Evolutionary conservation across 495 filamentous ascomycete species (phyloP).

Genomic region (Recurvomyces mirabilis): DNA sequence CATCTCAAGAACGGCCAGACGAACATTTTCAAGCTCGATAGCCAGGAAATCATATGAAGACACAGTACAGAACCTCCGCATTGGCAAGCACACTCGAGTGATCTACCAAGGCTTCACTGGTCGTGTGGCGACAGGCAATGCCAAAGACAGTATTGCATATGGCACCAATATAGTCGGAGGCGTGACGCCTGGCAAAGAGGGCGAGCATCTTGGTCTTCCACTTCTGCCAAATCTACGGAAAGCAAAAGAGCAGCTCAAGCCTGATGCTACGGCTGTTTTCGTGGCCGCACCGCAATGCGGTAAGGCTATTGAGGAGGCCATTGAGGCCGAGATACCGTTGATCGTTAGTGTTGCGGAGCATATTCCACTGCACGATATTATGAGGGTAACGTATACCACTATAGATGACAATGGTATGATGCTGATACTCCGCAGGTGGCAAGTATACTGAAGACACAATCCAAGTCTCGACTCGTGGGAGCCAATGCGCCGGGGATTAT

Average conservation of each 20-base stretch:
- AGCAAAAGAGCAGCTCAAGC: slow-evolving; percentile 63
- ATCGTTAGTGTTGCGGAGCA: slow-evolving; percentile 88
- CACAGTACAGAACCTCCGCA: slow-evolving; percentile 66
- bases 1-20: too few relatives aligned
- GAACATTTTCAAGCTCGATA: slow-evolving; percentile 9
- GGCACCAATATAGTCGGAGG: slow-evolving; percentile 84
- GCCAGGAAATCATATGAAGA: slow-evolving; percentile 38
- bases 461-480: slow-evolving; percentile 68
- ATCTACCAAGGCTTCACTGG: slow-evolving; percentile 89
- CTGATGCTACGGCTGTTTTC: slow-evolving; percentile 78
- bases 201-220: slow-evolving; percentile 71
- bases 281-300: slow-evolving; percentile 70
- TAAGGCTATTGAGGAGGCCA: slow-evolving; percentile 74
- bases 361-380: slow-evolving; percentile 76
- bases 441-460: slow-evolving; percentile 69
- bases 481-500: slow-evolving; percentile 86
- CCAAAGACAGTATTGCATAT: slow-evolving; percentile 69
- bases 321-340: slow-evolving; percentile 77
- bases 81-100: slow-evolving; percentile 66
- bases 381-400: slow-evolving; percentile 37
- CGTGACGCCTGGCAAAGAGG: slow-evolving; percentile 64
- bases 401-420: neutral
- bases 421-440: slow-evolving; percentile 43
- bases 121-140: slow-evolving; percentile 64
- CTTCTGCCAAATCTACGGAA: slow-evolving; percentile 61